These are phyloP conservation scores for Phaffia tasmanica DNA, from an alignment of 768 basidiomycete species.

Conservation along the genomic window DNA sequence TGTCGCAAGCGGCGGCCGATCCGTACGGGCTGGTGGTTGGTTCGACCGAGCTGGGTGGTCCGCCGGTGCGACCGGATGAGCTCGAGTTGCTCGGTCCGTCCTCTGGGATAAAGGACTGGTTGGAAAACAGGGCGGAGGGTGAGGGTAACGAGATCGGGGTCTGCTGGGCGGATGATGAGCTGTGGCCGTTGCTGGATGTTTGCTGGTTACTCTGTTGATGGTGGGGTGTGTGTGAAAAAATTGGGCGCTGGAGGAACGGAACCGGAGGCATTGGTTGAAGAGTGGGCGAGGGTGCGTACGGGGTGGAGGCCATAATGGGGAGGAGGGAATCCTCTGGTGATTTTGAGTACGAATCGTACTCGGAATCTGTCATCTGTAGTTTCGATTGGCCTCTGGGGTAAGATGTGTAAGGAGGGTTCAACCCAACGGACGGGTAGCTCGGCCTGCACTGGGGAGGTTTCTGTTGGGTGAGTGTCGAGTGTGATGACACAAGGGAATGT, in stretches of 20 bases:
- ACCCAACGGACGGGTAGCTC: no score
- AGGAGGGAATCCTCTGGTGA: background rate
- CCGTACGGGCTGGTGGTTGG: constrained; percentile 5
- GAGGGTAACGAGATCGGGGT: background rate
- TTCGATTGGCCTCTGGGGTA: no score
- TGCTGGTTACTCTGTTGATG: no score
- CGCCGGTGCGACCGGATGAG: background rate
- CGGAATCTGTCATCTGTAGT: background rate
- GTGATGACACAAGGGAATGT: background rate
- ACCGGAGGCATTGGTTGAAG: constrained; percentile 1
- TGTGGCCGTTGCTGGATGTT: no score
- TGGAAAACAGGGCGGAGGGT: background rate
- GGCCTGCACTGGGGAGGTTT: no score
- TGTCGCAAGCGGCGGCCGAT: constrained; percentile 7
- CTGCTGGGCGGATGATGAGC: no score
- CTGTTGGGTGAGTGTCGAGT: background rate
- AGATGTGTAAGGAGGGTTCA: no score
- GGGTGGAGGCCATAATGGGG: background rate
- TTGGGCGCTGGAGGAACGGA: constrained; percentile 1
- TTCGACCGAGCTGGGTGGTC: background rate
- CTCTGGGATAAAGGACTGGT: background rate
- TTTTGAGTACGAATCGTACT: background rate
- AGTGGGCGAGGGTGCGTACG: background rate
- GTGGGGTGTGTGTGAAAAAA: constrained; percentile 1
- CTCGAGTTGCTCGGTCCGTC: constrained; percentile 6